phyloP scores from a whole-genome alignment of 768 basidiomycete genomes.

The Paxillus involutus region DNA sequence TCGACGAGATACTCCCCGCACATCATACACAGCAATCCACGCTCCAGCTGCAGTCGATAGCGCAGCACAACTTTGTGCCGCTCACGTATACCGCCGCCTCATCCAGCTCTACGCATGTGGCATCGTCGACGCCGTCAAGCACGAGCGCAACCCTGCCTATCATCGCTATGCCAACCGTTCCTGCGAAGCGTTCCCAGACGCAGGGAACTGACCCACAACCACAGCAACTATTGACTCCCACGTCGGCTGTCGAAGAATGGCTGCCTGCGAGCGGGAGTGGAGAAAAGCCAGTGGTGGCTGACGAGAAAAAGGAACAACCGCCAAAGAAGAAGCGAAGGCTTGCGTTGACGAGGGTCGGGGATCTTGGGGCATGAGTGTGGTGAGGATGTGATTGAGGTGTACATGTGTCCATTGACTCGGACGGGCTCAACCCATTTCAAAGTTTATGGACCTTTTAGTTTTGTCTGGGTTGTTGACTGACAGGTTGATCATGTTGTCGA shows the following conservation, averaged over 20 bases:
- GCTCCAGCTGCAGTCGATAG: slow-evolving; percentile 88
- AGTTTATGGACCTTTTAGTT: too few relatives aligned
- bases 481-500: too few relatives aligned
- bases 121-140: slow-evolving; percentile 26
- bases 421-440: too few relatives aligned
- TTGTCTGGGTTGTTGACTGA: too few relatives aligned
- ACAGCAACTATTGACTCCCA: slow-evolving; percentile 26
- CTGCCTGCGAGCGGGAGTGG: slow-evolving; percentile 5
- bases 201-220: slow-evolving; percentile 20
- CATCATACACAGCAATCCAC: slow-evolving; percentile 91
- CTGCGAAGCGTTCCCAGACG: slow-evolving; percentile 37
- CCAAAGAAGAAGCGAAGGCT: slow-evolving; percentile 86
- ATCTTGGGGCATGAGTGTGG: slow-evolving; percentile 37
- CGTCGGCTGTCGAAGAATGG: slow-evolving; percentile 27
- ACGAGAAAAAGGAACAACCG: slow-evolving; percentile 44
- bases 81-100: slow-evolving; percentile 37
- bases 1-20: slow-evolving; percentile 89
- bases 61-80: slow-evolving; percentile 77
- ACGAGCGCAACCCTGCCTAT: slow-evolving; percentile 36
- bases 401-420: too few relatives aligned
- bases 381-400: too few relatives aligned
- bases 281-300: slow-evolving; percentile 10
- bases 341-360: slow-evolving; percentile 70
- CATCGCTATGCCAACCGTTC: slow-evolving; percentile 30
- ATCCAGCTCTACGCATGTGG: slow-evolving; percentile 10